These are phyloP conservation scores for Apiotrichum brassicae DNA, from an alignment of 1,284 basidiomycete species.

Conservation along the genomic window DNA sequence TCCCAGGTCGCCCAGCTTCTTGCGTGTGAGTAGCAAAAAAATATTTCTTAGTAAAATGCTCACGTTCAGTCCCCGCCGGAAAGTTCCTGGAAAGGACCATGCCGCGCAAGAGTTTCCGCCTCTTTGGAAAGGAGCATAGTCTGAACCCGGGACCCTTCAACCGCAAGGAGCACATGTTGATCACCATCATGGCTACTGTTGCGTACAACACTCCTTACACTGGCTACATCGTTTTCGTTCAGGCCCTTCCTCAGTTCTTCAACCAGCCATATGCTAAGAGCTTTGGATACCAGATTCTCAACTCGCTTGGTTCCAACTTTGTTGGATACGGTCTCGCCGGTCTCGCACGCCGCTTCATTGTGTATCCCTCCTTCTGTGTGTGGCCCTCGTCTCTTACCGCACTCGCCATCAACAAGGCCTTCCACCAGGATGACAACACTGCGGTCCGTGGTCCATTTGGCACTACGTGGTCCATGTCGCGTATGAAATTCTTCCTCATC, in stretches of 20 bases:
- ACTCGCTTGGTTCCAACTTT: conserved; percentile 49
- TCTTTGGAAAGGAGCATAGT: conserved; percentile 17
- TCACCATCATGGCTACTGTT: conserved; percentile 47
- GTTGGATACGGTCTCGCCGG: conserved; percentile 53
- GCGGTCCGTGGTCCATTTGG: conserved; percentile 43
- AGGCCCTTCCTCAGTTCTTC: conserved; percentile 34
- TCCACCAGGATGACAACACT: conserved; percentile 42
- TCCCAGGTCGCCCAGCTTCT: conserved; percentile 32
- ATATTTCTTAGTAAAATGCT: too few relatives aligned
- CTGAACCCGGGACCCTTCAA: conserved; percentile 53
- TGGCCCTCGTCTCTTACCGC: conserved; percentile 50
- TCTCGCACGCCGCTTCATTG: conserved; percentile 49
- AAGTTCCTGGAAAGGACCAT: conserved; percentile 16
- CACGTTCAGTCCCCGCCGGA: too few relatives aligned
- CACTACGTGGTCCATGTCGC: conserved; percentile 37
- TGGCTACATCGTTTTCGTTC: conserved; percentile 40
- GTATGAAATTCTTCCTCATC: conserved; percentile 42
- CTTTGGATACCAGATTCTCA: conserved; percentile 47
- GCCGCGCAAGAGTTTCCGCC: background rate
- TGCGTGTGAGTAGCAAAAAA: too few relatives aligned
- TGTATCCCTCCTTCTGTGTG: conserved; percentile 49
- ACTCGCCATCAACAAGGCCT: conserved; percentile 48
- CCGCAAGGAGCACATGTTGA: conserved; percentile 42
- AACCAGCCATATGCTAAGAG: conserved; percentile 36
- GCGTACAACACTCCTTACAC: conserved; percentile 44